Evolutionary conservation across 345 rosid species (phyloP), one percentile per base, ranked within the genome.

Genomic region (Eucalyptus guilfoylei): DNA sequence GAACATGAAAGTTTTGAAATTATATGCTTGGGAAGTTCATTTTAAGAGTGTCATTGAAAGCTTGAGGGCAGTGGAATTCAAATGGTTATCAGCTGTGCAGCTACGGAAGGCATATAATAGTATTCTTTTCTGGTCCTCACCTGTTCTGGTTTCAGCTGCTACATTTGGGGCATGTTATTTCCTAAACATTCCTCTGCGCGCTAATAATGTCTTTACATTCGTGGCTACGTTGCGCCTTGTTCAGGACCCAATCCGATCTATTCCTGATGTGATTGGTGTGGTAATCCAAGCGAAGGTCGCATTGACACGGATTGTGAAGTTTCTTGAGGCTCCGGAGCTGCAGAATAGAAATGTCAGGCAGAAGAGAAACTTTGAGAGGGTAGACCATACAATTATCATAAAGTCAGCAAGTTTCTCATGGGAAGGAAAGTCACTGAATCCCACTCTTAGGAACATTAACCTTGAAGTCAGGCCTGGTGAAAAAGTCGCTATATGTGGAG

Each of bases 1-100:
- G 87, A 96, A 94, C 93, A 97, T 97, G 99, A 97, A 96, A 90
- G 98, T 97, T 50, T 85, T 97, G 95, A 97, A 97, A 92, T 89
- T 96, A 14, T 97, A 97, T 83, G 99, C 99, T 24, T 96, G 99
- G 99, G 99, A 97, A 89, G 92, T 92, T 21, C 97, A 97, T 93
- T 96, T 96, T 90, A 96, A 94, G 94, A 94, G 92, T 30, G 98
- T 90, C 50, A 96, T 97, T 9, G 99, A 97, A 91, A 94, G 89
- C 49, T 89, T 97, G 52, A 92, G 99, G 92, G 92, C 89, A 9
- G 93, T 64, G 40, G 99, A 97, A 91, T 88, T 89, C 86, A 95
- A 91, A 90, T 96, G 96, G 95, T 88, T 97, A 90, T 91, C 94
- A n/a, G 97, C 99, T 2, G 96, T 96, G 72, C 99, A 96, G 93